phyloP scores from a whole-genome alignment of 73 alveolate species.

The Paramecium sonneborni region DNA sequence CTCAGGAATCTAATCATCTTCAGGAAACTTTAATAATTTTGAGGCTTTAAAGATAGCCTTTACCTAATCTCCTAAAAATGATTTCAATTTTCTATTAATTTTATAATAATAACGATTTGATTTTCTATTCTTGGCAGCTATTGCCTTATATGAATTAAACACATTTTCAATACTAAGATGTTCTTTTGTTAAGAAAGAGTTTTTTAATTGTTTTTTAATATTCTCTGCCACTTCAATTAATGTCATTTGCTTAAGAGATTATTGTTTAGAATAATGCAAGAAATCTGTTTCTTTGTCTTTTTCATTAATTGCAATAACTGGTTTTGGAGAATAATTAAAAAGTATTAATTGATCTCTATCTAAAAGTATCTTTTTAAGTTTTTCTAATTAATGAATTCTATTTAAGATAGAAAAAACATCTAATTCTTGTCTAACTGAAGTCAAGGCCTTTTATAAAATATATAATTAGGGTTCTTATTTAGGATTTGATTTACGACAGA shows the following conservation, averaged over 20 bases:
- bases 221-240: neutral
- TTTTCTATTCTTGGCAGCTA: neutral
- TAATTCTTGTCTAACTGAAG: neutral
- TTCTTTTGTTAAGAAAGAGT: neutral
- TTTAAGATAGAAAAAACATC: constrained; percentile 22
- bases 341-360: neutral
- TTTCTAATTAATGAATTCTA: constrained; percentile 18
- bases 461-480: neutral
- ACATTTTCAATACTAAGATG: neutral
- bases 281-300: neutral
- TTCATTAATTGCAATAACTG: neutral
- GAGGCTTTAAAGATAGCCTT: neutral
- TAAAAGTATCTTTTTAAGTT: neutral
- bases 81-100: neutral
- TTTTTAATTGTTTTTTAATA: neutral
- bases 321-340: constrained; percentile 52
- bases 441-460: neutral
- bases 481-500: neutral
- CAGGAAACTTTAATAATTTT: neutral
- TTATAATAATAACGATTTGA: neutral
- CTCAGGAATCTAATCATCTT: neutral
- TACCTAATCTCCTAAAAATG: neutral
- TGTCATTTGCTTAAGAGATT: neutral
- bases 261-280: neutral
- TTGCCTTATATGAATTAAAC: neutral